Base-by-base conservation (phyloP, 78 protist genomes). In the Dictyostelium capitatum region DNA sequence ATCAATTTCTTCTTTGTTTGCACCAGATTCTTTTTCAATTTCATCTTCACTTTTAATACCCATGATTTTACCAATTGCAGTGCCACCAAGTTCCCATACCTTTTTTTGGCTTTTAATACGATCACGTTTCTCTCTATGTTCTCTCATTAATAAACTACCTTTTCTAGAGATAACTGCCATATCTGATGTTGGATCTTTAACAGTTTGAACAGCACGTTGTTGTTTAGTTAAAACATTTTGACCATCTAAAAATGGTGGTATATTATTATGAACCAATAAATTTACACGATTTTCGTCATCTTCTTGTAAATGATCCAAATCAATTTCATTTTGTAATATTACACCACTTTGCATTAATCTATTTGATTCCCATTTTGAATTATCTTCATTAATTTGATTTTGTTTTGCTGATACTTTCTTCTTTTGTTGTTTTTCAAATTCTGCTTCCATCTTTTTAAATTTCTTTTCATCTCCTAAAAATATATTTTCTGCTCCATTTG, bases 191-290 rank as follows among this genome's bases (percentile, higher is more conserved):
- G 97, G 96, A 89, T 99, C 99, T 46, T 59, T 56, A 32, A 99
- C 98, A 0, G 99, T 96, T 43, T 82, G 48, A 20, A 97, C 97
- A 0, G 97, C 96, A 15, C 89, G 89, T 43, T 67, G 89, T 89
- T 95, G 97, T 89, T 74, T 89, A 0, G 97, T 84, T 32, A 70
- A 57, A 19, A 28, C 94, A 15, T 43, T 6, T 30, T 92, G 87
- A 5, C 99, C 99, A 57, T 97, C 99, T 17, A 98, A 92, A 81
- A 98, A 98, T 3, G 99, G 99, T n/a, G 99, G 99, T 28, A 78
- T 15, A 30, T 89, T 30, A 90, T 97, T 97, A 46, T 85, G 87
- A n/a, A 98, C 97, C n/a, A 97, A 62, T 17, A 98, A 70, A 80
- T 95, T 46, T 6, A 72, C 89, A 1, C 95, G 19, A 19, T 53